Base-by-base conservation (phyloP, 2,329 filamentous ascomycete species). In the Eurotiales sp. region DNA sequence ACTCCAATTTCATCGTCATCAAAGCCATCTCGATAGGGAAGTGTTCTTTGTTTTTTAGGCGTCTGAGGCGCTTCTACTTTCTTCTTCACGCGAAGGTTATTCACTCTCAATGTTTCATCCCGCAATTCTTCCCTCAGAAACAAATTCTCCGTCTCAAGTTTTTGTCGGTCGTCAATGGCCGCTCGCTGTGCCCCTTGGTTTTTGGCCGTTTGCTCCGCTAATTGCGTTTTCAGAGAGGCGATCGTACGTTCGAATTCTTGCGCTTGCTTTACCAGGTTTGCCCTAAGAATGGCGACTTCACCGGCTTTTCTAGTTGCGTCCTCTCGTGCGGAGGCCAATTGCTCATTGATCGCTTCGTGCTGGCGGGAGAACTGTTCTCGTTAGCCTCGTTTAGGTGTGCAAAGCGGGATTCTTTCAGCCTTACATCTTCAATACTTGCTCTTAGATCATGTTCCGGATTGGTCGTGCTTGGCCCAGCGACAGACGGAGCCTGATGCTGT, bases 121-220 rank as follows among this genome's bases (percentile, higher is more conserved):
- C 73, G 75, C 19, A 83, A 64, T 56, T 85, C 82, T 58, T 84
- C 78, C 61, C 82, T 76, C 22, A 83, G 66, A 59, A 85, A 85
- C 25, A 77, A 71, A 60, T 78, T 82, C 61, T 82, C 77, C 8
- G 79, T 84, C 53, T 77, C 73, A 30, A 82, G 68, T 63, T 77
- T 77, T 59, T 82, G 79, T 39, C 76, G 72, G 60, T 84, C 77
- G 50, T 77, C 77, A 23, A 72, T 71, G 36, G 75, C 70, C 22
- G 72, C 73, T 46, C 84, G 78, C 8, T 84, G 63, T 54, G 83
- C 78, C 23, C 76, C 73, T 56, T 75, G 77, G 51, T 80, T 75
- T 56, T 75, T 79, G 12, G 72, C 73, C 2, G 74, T 60, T 54
- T 79, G 76, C 12, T 84, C 79, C 12, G 71, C 72, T 62, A 83